Conservation (phyloP, 495 filamentous ascomycete genomes). For the Bathelium albidoporum region DNA sequence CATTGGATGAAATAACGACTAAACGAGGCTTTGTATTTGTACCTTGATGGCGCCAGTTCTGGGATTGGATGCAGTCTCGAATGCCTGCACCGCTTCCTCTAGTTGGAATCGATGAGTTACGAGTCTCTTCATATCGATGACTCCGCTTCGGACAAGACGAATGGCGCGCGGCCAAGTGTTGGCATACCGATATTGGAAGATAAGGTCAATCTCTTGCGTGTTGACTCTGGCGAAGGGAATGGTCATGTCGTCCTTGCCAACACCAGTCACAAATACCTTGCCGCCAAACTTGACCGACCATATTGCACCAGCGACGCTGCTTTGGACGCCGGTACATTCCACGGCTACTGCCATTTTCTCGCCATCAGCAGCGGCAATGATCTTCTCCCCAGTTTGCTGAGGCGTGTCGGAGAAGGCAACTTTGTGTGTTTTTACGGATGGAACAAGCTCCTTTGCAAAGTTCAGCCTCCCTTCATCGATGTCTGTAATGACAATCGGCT, state of each 20-base stretch:
- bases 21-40: conserved; percentile 63
- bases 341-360: conserved; percentile 66
- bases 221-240: conserved; percentile 88
- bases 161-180: conserved; percentile 96
- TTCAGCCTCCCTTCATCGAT: conserved; percentile 74
- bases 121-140: conserved; percentile 67
- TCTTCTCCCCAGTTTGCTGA: conserved; percentile 58
- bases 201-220: conserved; percentile 83
- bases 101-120: conserved; percentile 79
- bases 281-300: conserved; percentile 85
- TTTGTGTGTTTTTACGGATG: conserved; percentile 64
- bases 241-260: conserved; percentile 87
- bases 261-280: conserved; percentile 87
- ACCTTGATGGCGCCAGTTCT: conserved; percentile 94
- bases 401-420: conserved; percentile 54
- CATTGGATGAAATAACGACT: too few relatives aligned
- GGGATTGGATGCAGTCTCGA: conserved; percentile 75
- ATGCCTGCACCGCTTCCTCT: conserved; percentile 82
- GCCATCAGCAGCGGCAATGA: conserved; percentile 56
- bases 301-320: conserved; percentile 71
- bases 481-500: conserved; percentile 82
- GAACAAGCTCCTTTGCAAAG: conserved; percentile 72
- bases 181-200: conserved; percentile 91
- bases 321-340: conserved; percentile 92
- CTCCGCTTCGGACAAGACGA: conserved; percentile 68